A percentile compares a stretch with the other conserved stretches of the same genome.
phyloP scores from a whole-genome alignment of 306 rosid genomes.

The Dryas alaskensis region DNA sequence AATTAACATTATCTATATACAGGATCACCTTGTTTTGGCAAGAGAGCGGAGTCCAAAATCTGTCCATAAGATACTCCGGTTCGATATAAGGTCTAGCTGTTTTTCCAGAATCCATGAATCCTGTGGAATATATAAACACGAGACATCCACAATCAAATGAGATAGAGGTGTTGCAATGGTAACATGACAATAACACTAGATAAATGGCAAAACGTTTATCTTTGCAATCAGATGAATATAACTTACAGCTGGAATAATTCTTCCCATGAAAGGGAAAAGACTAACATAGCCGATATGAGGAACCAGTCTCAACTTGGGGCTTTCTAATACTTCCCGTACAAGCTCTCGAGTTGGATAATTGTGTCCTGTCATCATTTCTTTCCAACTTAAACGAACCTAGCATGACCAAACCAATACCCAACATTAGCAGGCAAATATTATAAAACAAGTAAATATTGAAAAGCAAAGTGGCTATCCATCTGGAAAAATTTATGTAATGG shows the following conservation, averaged over 20 bases:
- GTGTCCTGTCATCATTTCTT: constrained; percentile 46
- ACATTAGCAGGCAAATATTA: constrained; percentile 11
- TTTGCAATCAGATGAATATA: constrained; percentile 14
- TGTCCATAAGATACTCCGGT: constrained; percentile 75
- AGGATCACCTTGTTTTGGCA: constrained; percentile 68
- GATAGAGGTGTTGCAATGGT: not conserved
- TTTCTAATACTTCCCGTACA: constrained; percentile 59
- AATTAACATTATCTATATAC: not conserved
- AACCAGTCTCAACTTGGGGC: constrained; percentile 68
- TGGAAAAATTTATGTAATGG: not conserved
- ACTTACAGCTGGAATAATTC: constrained; percentile 85
- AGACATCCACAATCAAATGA: not conserved
- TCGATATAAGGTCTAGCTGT: constrained; percentile 82
- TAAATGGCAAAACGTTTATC: not conserved
- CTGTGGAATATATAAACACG: constrained; percentile 35
- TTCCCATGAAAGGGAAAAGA: constrained; percentile 75
- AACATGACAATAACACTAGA: not conserved
- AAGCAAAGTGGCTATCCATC: not conserved
- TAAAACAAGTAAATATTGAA: constrained; percentile 2
- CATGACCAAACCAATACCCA: constrained; percentile 13
- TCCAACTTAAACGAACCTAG: constrained; percentile 82
- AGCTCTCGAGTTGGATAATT: constrained; percentile 57
- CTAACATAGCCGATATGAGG: constrained; percentile 86
- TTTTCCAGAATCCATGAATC: constrained; percentile 82
- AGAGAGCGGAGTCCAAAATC: constrained; percentile 95